A percentile compares a stretch with the other conserved stretches of the same genome.
Evolutionary conservation across 805 yeast genomes (phyloP).

Genomic region (Cyberlindnera galapagoensis): DNA sequence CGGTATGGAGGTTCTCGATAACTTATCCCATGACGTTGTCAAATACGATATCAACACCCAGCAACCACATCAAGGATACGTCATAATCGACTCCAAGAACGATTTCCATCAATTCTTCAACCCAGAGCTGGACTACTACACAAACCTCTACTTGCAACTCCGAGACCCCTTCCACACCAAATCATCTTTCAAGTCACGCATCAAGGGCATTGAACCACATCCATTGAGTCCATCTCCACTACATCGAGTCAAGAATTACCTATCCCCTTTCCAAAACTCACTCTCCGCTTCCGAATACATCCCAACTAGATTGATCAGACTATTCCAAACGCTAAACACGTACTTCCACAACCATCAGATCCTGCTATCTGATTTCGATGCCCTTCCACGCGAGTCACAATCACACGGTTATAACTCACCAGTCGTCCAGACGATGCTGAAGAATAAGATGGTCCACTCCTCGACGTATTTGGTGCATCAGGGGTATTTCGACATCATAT

Average conservation of each 20-base stretch:
- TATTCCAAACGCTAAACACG: slow-evolving; percentile 54
- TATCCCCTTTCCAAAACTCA: slow-evolving; percentile 62
- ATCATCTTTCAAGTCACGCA: not conserved
- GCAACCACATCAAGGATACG: slow-evolving; percentile 72
- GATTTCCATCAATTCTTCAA: slow-evolving; percentile 71
- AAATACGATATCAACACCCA: slow-evolving; percentile 65
- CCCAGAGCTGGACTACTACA: slow-evolving; percentile 52
- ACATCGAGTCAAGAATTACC: slow-evolving; percentile 37
- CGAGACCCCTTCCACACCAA: slow-evolving; percentile 12
- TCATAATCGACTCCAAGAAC: slow-evolving; percentile 62
- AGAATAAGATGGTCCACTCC: slow-evolving; percentile 61
- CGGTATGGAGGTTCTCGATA: slow-evolving; percentile 80
- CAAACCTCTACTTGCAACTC: slow-evolving; percentile 47
- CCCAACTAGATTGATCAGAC: slow-evolving; percentile 68
- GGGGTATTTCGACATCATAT: slow-evolving; percentile 82
- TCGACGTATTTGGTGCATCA: slow-evolving; percentile 77
- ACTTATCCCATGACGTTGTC: slow-evolving; percentile 74
- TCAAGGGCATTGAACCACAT: slow-evolving; percentile 28
- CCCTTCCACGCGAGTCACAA: slow-evolving; percentile 33
- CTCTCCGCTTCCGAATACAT: slow-evolving; percentile 66
- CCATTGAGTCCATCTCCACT: slow-evolving; percentile 51
- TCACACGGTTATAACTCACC: slow-evolving; percentile 62
- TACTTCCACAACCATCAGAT: slow-evolving; percentile 72
- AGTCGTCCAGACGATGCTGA: slow-evolving; percentile 70
- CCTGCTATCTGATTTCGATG: slow-evolving; percentile 61